phyloP scores from a whole-genome alignment of 495 filamentous ascomycete genomes.

The Penicillium turbatum region DNA sequence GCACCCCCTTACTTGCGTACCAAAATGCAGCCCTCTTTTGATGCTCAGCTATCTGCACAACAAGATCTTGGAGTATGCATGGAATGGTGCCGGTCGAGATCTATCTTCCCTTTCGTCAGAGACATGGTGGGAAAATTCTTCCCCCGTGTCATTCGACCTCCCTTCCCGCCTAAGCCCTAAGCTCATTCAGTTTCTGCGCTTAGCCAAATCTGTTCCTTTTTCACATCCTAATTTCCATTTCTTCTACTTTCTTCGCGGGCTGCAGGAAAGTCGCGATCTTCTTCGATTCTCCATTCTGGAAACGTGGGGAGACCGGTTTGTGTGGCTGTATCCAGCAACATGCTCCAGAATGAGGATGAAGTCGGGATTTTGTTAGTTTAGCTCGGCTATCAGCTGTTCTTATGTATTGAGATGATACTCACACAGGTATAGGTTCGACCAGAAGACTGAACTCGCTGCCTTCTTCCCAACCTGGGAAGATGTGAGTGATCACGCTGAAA shows the following conservation, averaged over 20 bases:
- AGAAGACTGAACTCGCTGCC: conserved; percentile 10
- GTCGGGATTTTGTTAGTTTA: conserved; percentile 9
- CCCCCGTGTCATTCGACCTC: conserved; percentile 11
- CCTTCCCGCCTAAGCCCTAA: conserved; percentile 13
- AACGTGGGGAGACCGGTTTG: conserved; percentile 4
- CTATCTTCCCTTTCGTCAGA: conserved; percentile 9
- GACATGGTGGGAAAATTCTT: conserved; percentile 14
- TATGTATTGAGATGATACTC: neutral
- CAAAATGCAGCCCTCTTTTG: conserved; percentile 1
- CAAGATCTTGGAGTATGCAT: conserved; percentile 6
- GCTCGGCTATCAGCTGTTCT: neutral
- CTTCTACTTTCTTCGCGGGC: conserved; percentile 8
- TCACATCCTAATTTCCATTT: conserved; percentile 7
- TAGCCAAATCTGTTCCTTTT: conserved; percentile 1
- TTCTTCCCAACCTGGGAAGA: conserved; percentile 6
- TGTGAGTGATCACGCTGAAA: neutral
- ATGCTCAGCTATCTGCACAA: conserved; percentile 11
- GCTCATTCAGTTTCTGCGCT: conserved; percentile 8
- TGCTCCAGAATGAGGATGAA: conserved; percentile 6
- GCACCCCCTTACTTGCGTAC: neutral
- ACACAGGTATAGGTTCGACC: conserved; percentile 6
- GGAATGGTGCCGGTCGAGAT: conserved; percentile 11
- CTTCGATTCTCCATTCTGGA: neutral
- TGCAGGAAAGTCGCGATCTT: neutral
- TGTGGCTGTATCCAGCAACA: conserved; percentile 7